Evolutionary conservation across 2,329 filamentous ascomycete species (phyloP), one percentile per base, ranked within the genome.

Genomic region (Stenocarpella maydis): DNA sequence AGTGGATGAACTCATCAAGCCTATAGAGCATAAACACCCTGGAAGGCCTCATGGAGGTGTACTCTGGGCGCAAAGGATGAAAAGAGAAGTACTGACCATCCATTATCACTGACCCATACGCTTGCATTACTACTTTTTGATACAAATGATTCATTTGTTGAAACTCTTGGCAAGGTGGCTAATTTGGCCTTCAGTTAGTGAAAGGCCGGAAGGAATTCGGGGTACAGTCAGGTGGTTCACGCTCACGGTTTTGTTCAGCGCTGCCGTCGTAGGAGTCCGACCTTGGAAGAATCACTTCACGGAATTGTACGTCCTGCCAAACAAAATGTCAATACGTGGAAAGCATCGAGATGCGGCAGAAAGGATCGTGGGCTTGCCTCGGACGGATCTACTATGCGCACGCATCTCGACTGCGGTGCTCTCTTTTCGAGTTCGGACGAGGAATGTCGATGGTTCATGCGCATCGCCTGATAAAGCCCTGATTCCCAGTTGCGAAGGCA

Each of bases 191-290:
- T 7, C 39, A 43, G 6, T 64, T 12, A 69, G 47, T 19, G 2
- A 10, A 5, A 52, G 53, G n/a, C 7, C 9, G 5, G 21, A 21
- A 24, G 17, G 24, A 10, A 55, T 2, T 7, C 17, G 37, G 24
- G 21, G 9, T 2, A 10, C 7, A 21, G 9, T 54, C 15, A 41
- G 45, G n/a, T 17, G 10, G 45, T 26, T 43, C 19, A 43, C 19
- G 65, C 70, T 69, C 50, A 71, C 70, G 37, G 9, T 50, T 7
- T 28, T 50, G 45, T 26, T 65, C 67, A n/a, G 63, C 67, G 50
- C 41, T 69, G 54, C 70, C 67, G 50, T 71, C 63, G 37, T 65
- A 67, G 14, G 63, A 67, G n/a, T 65, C 37, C 8, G 70, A 60
- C 39, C 54, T 64, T 41, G 67, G 67, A 12, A 71, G 24, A 41